These are phyloP conservation scores for Pichia thaimueangensis DNA, from an alignment of 805 yeast genomes.

Conservation along the genomic window DNA sequence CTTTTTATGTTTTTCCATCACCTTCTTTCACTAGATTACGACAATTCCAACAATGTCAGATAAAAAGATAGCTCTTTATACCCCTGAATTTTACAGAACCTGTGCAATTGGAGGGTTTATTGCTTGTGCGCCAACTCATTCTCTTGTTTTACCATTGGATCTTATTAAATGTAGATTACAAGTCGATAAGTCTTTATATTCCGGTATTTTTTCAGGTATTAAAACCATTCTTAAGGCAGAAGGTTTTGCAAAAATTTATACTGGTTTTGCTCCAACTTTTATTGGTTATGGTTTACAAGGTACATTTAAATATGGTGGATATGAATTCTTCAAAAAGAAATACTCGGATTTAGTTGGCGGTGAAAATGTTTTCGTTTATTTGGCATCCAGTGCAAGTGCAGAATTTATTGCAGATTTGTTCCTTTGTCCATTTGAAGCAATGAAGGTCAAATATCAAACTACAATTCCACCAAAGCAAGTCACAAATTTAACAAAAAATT, in stretches of 20 bases:
- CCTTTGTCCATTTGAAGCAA: conserved; percentile 91
- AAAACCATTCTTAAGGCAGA: conserved; percentile 61
- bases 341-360: conserved; percentile 66
- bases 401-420: conserved; percentile 88
- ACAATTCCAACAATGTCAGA: conserved; percentile 3
- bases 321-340: conserved; percentile 81
- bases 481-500: conserved; percentile 50
- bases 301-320: conserved; percentile 94
- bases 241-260: conserved; percentile 71
- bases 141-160: conserved; percentile 89
- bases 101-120: conserved; percentile 73
- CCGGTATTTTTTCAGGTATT: conserved; percentile 79
- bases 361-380: conserved; percentile 64
- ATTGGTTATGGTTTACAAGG: conserved; percentile 95
- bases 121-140: conserved; percentile 97
- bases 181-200: conserved; percentile 68
- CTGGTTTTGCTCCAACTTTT: conserved; percentile 89
- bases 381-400: conserved; percentile 88
- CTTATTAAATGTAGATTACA: conserved; percentile 91
- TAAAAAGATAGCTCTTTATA: conserved; percentile 43
- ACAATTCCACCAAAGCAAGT: conserved; percentile 79
- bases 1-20: too few relatives aligned
- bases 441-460: conserved; percentile 91
- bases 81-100: conserved; percentile 60
- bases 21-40: too few relatives aligned